Base-by-base conservation (phyloP, 2,329 filamentous ascomycete genomes). In the Colletotrichum cuscutae region DNA sequence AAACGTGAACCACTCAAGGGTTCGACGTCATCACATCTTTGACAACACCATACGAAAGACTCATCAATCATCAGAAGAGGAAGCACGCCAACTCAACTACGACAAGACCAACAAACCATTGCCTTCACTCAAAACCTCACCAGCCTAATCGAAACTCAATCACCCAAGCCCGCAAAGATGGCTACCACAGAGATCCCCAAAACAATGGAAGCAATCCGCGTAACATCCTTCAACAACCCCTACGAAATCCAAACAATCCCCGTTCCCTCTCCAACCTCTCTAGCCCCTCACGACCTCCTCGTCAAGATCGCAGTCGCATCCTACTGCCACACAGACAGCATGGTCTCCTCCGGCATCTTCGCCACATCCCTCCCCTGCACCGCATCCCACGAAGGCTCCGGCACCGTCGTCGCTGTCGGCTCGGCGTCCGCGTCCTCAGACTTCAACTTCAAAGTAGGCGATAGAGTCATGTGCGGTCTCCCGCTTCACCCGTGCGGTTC, bases 291-390 rank as follows among this genome's bases (percentile, higher is more conserved):
- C 75, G 89, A 91, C 74, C 81, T 92, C n/a, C 85, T 91, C 46
- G 83, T 92, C 76, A 90, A 89, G 78, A 82, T 90, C 64, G 89
- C 88, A 67, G 88, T 89, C 19, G 89, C 88, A 11, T 90, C 88
- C 1, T 86, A 90, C 77, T 92, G 90, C 81, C 90, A 92, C 81
- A 91, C 90, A 1, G 90, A 92, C 80, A 79, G 80, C 73, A 89
- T 91, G 87, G 88, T 90, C 4, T 76, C 77, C 7, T 76, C 82
- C 2, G 89, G 89, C 60, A 79, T 84, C 58, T 87, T 91, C 78
- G 79, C 78, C 7, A 83, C 84, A 0, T 68, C 78, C 3, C 81
- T 91, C 1, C 89, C 89, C 0, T 82, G 84, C 69, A 90, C 84
- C 9, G 87, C 83, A 7, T 91, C 87, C 0, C 89, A 90, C 77